phyloP scores from a whole-genome alignment of 352 stramenopile genomes.

The Discostella stelligera region DNA sequence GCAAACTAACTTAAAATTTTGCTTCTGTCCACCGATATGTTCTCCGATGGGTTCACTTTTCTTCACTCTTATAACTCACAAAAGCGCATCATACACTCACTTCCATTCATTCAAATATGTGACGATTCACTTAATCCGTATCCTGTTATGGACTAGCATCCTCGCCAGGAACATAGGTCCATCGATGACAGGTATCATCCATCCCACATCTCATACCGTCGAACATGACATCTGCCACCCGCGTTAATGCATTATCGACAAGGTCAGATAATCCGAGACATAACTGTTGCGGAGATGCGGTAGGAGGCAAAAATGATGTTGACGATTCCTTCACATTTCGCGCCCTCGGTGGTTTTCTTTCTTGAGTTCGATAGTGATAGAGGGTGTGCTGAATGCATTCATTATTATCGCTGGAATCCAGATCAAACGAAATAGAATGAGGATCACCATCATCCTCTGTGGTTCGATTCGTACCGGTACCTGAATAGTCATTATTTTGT shows the following conservation, averaged over 20 bases:
- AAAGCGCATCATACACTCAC: too few relatives aligned
- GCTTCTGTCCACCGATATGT: too few relatives aligned
- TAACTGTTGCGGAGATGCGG: not conserved
- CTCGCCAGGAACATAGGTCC: conserved; percentile 1
- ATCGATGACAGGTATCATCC: conserved; percentile 1
- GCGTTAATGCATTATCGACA: conserved; percentile 4
- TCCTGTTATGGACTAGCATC: not conserved
- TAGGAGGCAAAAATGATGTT: not conserved
- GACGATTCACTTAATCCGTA: not conserved
- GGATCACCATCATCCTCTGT: not conserved
- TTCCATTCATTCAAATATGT: too few relatives aligned
- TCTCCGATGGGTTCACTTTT: too few relatives aligned
- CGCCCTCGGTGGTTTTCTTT: not conserved
- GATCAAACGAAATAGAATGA: not conserved
- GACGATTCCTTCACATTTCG: not conserved
- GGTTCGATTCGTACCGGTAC: not conserved
- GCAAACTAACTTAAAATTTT: too few relatives aligned
- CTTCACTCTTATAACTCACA: too few relatives aligned
- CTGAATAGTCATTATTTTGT: not conserved
- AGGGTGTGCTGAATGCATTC: not conserved
- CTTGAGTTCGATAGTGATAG: not conserved
- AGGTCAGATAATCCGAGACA: not conserved
- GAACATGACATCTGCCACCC: conserved; percentile 5
- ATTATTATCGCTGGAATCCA: not conserved
- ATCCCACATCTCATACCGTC: conserved; percentile 2